Evolutionary conservation across 1,284 basidiomycete species (phyloP), one percentile per base, ranked within the genome.

Genomic region (Trichosporon sp.): DNA sequence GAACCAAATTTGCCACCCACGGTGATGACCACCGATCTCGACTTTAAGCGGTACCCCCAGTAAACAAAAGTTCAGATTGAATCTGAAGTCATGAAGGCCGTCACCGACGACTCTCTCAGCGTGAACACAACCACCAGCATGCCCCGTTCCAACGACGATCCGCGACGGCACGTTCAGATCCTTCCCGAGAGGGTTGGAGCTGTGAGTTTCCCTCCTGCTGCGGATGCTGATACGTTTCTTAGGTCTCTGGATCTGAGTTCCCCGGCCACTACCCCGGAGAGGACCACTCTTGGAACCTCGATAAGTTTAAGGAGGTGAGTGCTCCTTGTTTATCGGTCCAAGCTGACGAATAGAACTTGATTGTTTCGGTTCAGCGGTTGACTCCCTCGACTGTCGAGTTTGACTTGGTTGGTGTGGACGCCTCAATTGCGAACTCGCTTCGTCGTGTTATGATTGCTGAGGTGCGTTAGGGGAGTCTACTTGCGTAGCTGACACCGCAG

Each of bases 391-490:
- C 90, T 3, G 88, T 97, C 73, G 95, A 98, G 77, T 96, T 99
- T 80, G 96, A 99, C 84, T 85, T 99, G 31, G 88, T 98, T 68
- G 96, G 97, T 8, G 91, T 98, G 34, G 97, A 99, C 83, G 93
- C 97, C 0, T 92, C 92, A 32, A 92, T 99, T 66, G 95, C 97
- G 29, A 99, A 99, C 81, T 94, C 96, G 0, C 88, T 98, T 74
- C 88, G 97, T 56, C 86, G 96, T 69, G 92, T 96, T 67, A 86
- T 98, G 78, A 92, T 99, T 65, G 92, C 97, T 29, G 96, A 99
- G 87, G 95, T 93, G 73, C 70, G 87, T 76, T 25, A 34, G 13
- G 15, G 15, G 13, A 12, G 27, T 38, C 2, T 9, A 13, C 7
- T 3, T n/a, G 21, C 42, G 42, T 18, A 65, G 47, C 53, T 71